Conservation (phyloP, 352 stramenopile species). For the Pythium diclinum region DNA sequence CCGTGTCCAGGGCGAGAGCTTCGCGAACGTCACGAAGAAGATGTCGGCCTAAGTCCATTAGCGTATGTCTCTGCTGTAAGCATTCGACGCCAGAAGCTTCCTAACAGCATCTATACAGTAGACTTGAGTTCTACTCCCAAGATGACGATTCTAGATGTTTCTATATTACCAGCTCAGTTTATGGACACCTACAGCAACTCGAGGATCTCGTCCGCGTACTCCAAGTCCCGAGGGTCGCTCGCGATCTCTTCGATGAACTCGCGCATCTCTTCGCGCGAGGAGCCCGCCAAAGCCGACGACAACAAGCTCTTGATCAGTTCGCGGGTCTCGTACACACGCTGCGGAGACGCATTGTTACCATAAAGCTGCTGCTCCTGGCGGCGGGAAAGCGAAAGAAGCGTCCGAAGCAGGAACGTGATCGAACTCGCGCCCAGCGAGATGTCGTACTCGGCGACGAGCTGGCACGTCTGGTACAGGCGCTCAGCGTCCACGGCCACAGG, state of each 20-base stretch:
- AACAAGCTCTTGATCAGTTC: slow-evolving; percentile 18
- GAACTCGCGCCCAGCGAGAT: slow-evolving; percentile 13
- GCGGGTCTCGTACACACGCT: slow-evolving; percentile 1
- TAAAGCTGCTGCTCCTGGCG: not conserved
- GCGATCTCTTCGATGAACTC: slow-evolving; percentile 22
- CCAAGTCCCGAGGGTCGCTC: slow-evolving; percentile 13
- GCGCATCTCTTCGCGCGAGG: slow-evolving; percentile 18
- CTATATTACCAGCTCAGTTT: not conserved
- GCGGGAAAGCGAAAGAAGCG: slow-evolving; percentile 12
- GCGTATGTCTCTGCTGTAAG: too few species aligned
- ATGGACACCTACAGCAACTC: not conserved
- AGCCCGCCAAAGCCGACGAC: slow-evolving; percentile 16
- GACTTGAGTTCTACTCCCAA: too few species aligned
- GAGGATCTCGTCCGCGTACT: slow-evolving; percentile 16
- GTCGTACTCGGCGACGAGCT: slow-evolving; percentile 11
- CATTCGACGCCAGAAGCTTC: too few species aligned
- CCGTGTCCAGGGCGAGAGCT: slow-evolving; percentile 80
- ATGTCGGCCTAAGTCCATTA: slow-evolving; percentile 43
- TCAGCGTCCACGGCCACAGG: slow-evolving; percentile 6
- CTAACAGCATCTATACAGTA: too few species aligned
- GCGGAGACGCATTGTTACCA: not conserved
- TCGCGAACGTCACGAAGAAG: slow-evolving; percentile 81
- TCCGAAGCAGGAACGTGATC: slow-evolving; percentile 22
- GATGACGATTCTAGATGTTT: too few species aligned
- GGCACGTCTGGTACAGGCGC: slow-evolving; percentile 15